These are phyloP conservation scores for Xylaria multiplex DNA, from an alignment of 2,329 filamentous ascomycete genomes.

Conservation along the genomic window DNA sequence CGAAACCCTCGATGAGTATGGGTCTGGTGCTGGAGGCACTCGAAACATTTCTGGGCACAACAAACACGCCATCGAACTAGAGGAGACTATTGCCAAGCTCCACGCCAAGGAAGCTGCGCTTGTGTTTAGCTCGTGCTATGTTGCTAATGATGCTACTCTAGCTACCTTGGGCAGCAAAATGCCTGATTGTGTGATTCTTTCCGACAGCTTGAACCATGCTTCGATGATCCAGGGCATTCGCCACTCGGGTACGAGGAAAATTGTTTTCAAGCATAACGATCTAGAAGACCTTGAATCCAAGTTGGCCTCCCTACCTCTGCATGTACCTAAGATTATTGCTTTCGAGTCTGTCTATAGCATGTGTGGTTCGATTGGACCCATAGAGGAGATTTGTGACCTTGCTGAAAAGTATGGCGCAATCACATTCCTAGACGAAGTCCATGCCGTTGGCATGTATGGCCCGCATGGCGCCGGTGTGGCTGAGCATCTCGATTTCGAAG, in stretches of 20 bases:
- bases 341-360: slow-evolving; percentile 99
- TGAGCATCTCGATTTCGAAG: slow-evolving; percentile 94
- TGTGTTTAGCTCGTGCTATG: slow-evolving; percentile 97
- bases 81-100: slow-evolving; percentile 83
- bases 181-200: slow-evolving; percentile 96
- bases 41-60: slow-evolving; percentile 99
- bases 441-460: slow-evolving; percentile 99
- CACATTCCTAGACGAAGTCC: slow-evolving; percentile 98
- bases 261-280: slow-evolving; percentile 99
- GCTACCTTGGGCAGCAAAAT: slow-evolving; percentile 97
- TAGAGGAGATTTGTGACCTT: slow-evolving; percentile 93
- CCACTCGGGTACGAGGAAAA: slow-evolving; percentile 94
- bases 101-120: slow-evolving; percentile 92
- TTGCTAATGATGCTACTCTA: slow-evolving; percentile 96
- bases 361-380: slow-evolving; percentile 97
- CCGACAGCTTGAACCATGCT: slow-evolving; percentile 95
- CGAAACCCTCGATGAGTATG: slow-evolving; percentile 91
- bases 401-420: slow-evolving; percentile 98
- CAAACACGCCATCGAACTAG: slow-evolving; percentile 87
- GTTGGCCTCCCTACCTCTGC: slow-evolving; percentile 83
- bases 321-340: slow-evolving; percentile 96
- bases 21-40: slow-evolving; percentile 93
- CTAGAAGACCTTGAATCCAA: slow-evolving; percentile 92
- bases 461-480: slow-evolving; percentile 94
- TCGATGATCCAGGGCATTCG: slow-evolving; percentile 99